Conservation (phyloP, 2,329 filamentous ascomycete species). For the Colletotrichum cereale region DNA sequence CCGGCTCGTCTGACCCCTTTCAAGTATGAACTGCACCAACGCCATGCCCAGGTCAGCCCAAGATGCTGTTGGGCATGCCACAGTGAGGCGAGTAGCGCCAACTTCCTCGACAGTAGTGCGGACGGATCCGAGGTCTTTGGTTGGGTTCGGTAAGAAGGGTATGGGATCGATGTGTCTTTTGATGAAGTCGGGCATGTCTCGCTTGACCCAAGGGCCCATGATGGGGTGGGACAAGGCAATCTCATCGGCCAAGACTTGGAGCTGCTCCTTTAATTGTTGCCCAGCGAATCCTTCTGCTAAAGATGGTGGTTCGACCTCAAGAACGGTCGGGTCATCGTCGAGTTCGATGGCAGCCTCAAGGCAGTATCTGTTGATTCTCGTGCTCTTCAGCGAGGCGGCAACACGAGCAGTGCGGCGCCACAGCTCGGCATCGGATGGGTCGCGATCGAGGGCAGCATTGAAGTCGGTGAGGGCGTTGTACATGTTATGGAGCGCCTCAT, state of each 20-base stretch:
- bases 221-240: slow-evolving; percentile 71
- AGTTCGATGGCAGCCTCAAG: slow-evolving; percentile 75
- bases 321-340: slow-evolving; percentile 74
- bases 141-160: slow-evolving; percentile 70
- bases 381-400: slow-evolving; percentile 68
- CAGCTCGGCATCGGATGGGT: slow-evolving; percentile 75
- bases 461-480: slow-evolving; percentile 68
- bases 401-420: slow-evolving; percentile 73
- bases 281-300: slow-evolving; percentile 74
- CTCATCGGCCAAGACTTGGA: slow-evolving; percentile 66
- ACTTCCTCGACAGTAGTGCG: slow-evolving; percentile 31
- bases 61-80: slow-evolving; percentile 51
- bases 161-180: slow-evolving; percentile 70
- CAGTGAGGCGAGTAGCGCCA: slow-evolving; percentile 42
- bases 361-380: slow-evolving; percentile 70
- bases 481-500: slow-evolving; percentile 53
- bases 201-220: slow-evolving; percentile 68
- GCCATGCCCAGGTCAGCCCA: slow-evolving; percentile 60
- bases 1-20: slow-evolving; percentile 51
- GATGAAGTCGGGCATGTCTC: slow-evolving; percentile 63
- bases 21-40: slow-evolving; percentile 52
- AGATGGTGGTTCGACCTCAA: slow-evolving; percentile 72
- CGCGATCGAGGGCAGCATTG: slow-evolving; percentile 70
- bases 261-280: slow-evolving; percentile 69
- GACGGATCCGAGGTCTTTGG: slow-evolving; percentile 50